phyloP scores from a whole-genome alignment of 1,284 basidiomycete genomes.

The Coniophora puteana region DNA sequence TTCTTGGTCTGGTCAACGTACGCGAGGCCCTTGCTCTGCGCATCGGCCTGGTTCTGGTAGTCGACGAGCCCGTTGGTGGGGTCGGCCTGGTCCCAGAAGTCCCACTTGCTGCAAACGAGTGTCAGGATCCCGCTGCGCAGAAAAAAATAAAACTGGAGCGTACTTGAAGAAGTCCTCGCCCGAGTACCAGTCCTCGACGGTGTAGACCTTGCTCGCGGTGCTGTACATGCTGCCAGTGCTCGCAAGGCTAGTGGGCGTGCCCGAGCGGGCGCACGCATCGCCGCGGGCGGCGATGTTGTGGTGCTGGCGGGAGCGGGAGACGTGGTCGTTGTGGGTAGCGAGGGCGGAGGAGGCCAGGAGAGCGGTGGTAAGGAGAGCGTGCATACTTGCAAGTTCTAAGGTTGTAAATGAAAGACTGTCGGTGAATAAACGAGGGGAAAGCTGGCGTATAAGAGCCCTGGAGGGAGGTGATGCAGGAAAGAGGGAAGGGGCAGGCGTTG shows the following conservation, averaged over 20 bases:
- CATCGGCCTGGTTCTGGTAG: constrained; percentile 45
- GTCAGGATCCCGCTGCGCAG: neutral
- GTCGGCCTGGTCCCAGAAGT: constrained; percentile 58
- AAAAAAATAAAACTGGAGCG: constrained; percentile 4
- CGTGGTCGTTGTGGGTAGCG: too few relatives aligned
- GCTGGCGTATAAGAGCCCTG: too few relatives aligned
- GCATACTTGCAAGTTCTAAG: too few relatives aligned
- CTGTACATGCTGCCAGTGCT: constrained; percentile 11
- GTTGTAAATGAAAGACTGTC: too few relatives aligned
- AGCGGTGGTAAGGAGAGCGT: too few relatives aligned
- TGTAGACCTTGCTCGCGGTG: constrained; percentile 13
- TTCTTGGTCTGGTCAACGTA: constrained; percentile 50
- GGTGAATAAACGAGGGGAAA: too few relatives aligned
- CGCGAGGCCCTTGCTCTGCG: constrained; percentile 48
- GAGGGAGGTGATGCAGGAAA: too few relatives aligned
- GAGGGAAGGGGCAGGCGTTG: too few relatives aligned
- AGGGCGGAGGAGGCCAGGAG: too few relatives aligned
- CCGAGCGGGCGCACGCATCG: too few relatives aligned
- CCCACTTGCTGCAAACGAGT: constrained; percentile 44
- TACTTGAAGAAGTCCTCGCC: constrained; percentile 27
- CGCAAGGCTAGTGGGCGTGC: too few relatives aligned
- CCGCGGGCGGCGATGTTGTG: too few relatives aligned
- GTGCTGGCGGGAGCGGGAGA: constrained; percentile 21
- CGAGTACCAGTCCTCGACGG: constrained; percentile 22
- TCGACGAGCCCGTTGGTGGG: constrained; percentile 66